Conservation (phyloP, 768 basidiomycete genomes). For the Kwoniella europaea region DNA sequence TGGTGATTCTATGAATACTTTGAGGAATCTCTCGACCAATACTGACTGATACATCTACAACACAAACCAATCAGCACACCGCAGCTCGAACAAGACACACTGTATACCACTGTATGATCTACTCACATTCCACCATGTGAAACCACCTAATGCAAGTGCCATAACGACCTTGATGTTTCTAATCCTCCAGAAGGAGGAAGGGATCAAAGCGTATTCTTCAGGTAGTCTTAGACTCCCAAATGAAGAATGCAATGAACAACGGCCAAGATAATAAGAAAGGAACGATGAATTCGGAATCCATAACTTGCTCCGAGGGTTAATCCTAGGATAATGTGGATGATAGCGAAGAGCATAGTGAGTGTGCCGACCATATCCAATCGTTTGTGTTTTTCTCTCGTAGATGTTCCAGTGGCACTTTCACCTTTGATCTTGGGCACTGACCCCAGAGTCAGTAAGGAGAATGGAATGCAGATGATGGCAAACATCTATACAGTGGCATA, state of each 20-base stretch:
- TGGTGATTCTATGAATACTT: conserved; percentile 30
- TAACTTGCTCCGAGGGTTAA: conserved; percentile 54
- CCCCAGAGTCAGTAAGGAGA: conserved; percentile 20
- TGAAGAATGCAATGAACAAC: conserved; percentile 51
- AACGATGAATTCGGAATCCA: conserved; percentile 53
- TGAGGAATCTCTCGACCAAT: conserved; percentile 39
- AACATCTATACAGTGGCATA: conserved; percentile 17
- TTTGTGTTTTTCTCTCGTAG: conserved; percentile 29
- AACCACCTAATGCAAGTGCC: conserved; percentile 47
- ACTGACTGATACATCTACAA: conserved; percentile 27
- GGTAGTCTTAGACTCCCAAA: conserved; percentile 46
- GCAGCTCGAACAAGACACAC: neutral
- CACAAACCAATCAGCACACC: too few species aligned
- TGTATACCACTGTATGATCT: neutral
- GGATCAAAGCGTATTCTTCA: conserved; percentile 48
- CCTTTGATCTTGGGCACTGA: conserved; percentile 34
- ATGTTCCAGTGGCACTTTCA: conserved; percentile 5
- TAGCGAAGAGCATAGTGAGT: conserved; percentile 43
- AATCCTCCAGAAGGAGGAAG: conserved; percentile 51
- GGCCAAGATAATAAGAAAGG: conserved; percentile 51
- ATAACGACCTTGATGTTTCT: conserved; percentile 52
- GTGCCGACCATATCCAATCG: conserved; percentile 50
- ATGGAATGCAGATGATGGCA: conserved; percentile 26
- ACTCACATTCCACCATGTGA: conserved; percentile 46
- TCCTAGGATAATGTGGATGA: conserved; percentile 54